Percentiles rank a stretch among this genome's conserved stretches.
Evolutionary conservation across 768 basidiomycete species (phyloP).

Genomic region (Suillus ampliporus): DNA sequence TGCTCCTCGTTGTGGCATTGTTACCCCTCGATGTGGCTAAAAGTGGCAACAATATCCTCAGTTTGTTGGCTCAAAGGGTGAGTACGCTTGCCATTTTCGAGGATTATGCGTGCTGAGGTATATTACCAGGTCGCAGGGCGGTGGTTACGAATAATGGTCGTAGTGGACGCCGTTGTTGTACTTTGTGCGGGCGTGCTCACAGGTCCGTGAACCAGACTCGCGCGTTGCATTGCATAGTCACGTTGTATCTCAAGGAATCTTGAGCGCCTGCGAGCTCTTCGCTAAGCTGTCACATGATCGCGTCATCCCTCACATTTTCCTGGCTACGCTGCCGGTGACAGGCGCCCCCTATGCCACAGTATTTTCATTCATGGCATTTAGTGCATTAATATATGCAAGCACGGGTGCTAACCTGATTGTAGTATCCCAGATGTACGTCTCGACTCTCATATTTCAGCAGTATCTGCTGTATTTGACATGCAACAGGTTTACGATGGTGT

Average conservation of each 20-base stretch:
- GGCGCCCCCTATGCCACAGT: constrained; percentile 59
- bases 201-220: constrained; percentile 41
- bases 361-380: constrained; percentile 53
- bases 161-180: constrained; percentile 72
- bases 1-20: constrained; percentile 63
- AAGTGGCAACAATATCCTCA: constrained; percentile 64
- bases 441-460: neutral
- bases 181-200: constrained; percentile 75
- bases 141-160: constrained; percentile 68
- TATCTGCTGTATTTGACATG: constrained; percentile 3
- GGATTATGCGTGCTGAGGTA: constrained; percentile 6
- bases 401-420: constrained; percentile 56
- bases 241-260: constrained; percentile 47
- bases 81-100: constrained; percentile 8
- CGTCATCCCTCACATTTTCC: constrained; percentile 60
- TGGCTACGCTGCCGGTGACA: constrained; percentile 53
- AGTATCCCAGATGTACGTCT: constrained; percentile 63
- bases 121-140: constrained; percentile 54
- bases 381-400: constrained; percentile 60
- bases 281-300: constrained; percentile 64
- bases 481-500: constrained; percentile 66
- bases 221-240: neutral
- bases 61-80: constrained; percentile 64
- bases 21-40: constrained; percentile 57
- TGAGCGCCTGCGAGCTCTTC: constrained; percentile 63